These are phyloP conservation scores for Bjerkandera adusta DNA, from an alignment of 1,284 basidiomycete genomes.

Conservation along the genomic window DNA sequence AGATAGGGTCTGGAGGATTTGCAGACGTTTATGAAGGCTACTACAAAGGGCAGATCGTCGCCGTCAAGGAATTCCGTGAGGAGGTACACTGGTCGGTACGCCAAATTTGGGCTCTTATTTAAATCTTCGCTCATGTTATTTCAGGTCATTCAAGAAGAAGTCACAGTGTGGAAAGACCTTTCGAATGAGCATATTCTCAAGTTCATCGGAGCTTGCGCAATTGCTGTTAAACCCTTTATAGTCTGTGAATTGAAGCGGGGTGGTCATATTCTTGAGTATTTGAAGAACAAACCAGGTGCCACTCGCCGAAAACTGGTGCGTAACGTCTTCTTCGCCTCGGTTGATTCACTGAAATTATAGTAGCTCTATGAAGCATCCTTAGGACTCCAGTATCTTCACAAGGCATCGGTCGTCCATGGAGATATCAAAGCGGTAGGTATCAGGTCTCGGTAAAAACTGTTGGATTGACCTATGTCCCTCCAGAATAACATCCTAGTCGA, in stretches of 20 bases:
- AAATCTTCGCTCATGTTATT: neutral
- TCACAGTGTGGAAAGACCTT: conserved; percentile 14
- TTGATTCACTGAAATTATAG: neutral
- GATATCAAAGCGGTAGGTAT: conserved; percentile 16
- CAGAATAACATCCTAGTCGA: conserved; percentile 17
- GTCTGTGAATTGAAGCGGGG: neutral
- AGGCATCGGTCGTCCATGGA: conserved; percentile 10
- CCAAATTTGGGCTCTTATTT: neutral
- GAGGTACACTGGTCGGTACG: conserved; percentile 4
- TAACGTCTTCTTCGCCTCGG: neutral
- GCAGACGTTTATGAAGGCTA: conserved; percentile 12
- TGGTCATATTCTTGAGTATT: conserved; percentile 4
- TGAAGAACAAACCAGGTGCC: conserved; percentile 4
- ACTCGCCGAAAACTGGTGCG: conserved; percentile 11
- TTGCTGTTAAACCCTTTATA: neutral
- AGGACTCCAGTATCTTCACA: conserved; percentile 16
- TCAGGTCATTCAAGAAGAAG: conserved; percentile 12
- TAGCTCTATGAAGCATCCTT: conserved; percentile 14
- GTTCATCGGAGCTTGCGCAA: neutral
- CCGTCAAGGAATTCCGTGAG: conserved; percentile 13
- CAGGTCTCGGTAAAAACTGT: too few species aligned
- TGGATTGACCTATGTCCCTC: neutral
- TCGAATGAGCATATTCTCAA: conserved; percentile 4
- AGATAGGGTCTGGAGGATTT: conserved; percentile 9
- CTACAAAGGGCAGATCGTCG: conserved; percentile 9